Percentiles rank a stretch among this genome's conserved stretches.
Conservation (phyloP, 2,329 filamentous ascomycete genomes). For the Ceratocystis smalleyi region DNA sequence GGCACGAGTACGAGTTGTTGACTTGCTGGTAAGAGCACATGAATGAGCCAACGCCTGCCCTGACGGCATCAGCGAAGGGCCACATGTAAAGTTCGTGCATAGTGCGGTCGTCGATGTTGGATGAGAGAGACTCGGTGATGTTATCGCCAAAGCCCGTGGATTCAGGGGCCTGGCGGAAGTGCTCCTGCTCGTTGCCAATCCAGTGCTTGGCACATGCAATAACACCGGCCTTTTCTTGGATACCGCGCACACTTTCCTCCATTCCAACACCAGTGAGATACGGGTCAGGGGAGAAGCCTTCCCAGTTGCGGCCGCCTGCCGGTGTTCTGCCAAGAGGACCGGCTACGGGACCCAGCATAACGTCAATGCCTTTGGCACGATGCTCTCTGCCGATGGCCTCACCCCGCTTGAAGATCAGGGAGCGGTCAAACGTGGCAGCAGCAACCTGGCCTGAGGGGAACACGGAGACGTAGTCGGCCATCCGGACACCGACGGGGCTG, state of each 20-base stretch:
- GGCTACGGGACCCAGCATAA: slow-evolving; percentile 42
- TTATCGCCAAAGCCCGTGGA: slow-evolving; percentile 40
- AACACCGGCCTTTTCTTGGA: slow-evolving; percentile 67
- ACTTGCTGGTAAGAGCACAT: slow-evolving; percentile 62
- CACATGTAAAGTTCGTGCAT: slow-evolving; percentile 63
- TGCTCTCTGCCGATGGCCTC: slow-evolving; percentile 43
- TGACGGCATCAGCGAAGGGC: slow-evolving; percentile 61
- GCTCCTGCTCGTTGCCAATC: slow-evolving; percentile 62
- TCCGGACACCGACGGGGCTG: slow-evolving; percentile 63
- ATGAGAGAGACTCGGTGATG: slow-evolving; percentile 43
- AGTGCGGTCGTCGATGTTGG: slow-evolving; percentile 56
- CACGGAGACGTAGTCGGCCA: slow-evolving; percentile 63
- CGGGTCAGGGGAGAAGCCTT: slow-evolving; percentile 55
- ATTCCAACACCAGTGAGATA: slow-evolving; percentile 59
- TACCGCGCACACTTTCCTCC: slow-evolving; percentile 58
- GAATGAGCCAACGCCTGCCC: slow-evolving; percentile 46
- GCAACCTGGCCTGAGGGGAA: slow-evolving; percentile 67
- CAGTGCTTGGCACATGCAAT: slow-evolving; percentile 73
- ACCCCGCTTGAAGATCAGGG: slow-evolving; percentile 42
- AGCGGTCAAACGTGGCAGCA: slow-evolving; percentile 68
- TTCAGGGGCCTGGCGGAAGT: slow-evolving; percentile 50
- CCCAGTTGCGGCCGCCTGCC: slow-evolving; percentile 44
- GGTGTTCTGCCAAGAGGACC: slow-evolving; percentile 34
- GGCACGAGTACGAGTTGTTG: slow-evolving; percentile 68
- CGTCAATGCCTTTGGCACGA: slow-evolving; percentile 59